phyloP scores from a whole-genome alignment of 2,329 filamentous ascomycete genomes.

The Grosmannia serpens region DNA sequence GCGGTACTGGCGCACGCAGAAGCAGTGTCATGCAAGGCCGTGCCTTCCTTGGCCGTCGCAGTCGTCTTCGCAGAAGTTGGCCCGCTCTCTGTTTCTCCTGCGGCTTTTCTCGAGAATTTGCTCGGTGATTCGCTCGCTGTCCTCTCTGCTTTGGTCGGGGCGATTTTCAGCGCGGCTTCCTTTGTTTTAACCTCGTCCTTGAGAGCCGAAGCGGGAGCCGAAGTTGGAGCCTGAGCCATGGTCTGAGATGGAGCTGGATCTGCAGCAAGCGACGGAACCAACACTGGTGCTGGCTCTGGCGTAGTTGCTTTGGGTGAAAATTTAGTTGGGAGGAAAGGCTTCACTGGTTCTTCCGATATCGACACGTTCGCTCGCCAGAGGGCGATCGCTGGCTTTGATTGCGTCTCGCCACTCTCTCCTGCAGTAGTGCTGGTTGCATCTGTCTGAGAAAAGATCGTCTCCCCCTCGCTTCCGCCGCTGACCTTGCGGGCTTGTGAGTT shows the following conservation, averaged over 20 bases:
- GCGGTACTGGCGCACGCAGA: no score
- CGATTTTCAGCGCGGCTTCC: not conserved
- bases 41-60: not conserved
- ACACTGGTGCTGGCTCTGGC: not conserved
- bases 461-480: conserved; percentile 25
- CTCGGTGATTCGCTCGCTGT: not conserved
- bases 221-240: not conserved
- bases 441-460: not conserved
- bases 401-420: not conserved
- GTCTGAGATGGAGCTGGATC: not conserved
- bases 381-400: not conserved
- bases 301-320: not conserved
- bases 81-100: not conserved
- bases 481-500: conserved; percentile 23
- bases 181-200: not conserved
- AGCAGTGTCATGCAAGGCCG: not conserved
- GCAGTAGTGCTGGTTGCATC: not conserved
- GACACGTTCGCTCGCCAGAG: not conserved
- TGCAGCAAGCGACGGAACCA: not conserved
- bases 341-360: not conserved
- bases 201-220: not conserved
- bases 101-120: not conserved
- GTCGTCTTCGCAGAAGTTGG: not conserved
- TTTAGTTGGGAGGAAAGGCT: not conserved
- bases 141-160: not conserved